Evolutionary conservation across 2,329 filamentous ascomycete species (phyloP).

Genomic region (Aspergillus persii): DNA sequence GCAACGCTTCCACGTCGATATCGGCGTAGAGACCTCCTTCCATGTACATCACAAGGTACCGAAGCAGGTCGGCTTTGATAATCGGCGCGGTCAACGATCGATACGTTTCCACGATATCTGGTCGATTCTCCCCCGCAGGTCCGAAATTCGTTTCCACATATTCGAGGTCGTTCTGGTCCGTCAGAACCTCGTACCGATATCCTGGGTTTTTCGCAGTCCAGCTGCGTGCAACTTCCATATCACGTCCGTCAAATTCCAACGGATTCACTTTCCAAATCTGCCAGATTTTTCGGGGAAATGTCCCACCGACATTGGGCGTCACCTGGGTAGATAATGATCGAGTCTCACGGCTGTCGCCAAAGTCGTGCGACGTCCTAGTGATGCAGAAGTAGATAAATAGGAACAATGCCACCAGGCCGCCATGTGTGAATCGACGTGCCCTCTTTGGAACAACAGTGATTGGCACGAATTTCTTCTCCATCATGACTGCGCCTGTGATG

Average conservation of each 20-base stretch:
- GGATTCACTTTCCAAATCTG: constrained; percentile 73
- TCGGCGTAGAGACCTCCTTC: constrained; percentile 63
- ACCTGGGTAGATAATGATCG: neutral
- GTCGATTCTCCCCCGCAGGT: constrained; percentile 56
- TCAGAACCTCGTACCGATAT: constrained; percentile 67
- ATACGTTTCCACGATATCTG: constrained; percentile 64
- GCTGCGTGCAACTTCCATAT: constrained; percentile 59
- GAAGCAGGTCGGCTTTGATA: constrained; percentile 56
- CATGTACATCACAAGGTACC: constrained; percentile 66
- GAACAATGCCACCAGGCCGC: neutral
- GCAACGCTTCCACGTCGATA: constrained; percentile 58
- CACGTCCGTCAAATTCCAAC: constrained; percentile 63
- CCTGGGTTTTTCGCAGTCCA: constrained; percentile 67
- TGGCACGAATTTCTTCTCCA: neutral
- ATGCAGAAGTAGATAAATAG: neutral
- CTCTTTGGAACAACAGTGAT: neutral
- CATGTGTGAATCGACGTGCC: neutral
- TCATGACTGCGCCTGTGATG: neutral
- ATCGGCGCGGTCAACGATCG: constrained; percentile 54
- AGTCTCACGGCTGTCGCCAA: neutral
- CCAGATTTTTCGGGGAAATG: constrained; percentile 68
- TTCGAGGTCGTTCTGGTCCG: constrained; percentile 64
- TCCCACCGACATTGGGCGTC: neutral
- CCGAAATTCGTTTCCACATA: constrained; percentile 70
- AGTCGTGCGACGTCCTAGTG: neutral